Conservation (phyloP, 129 eudicot genomes). For the Apium graveolens region DNA sequence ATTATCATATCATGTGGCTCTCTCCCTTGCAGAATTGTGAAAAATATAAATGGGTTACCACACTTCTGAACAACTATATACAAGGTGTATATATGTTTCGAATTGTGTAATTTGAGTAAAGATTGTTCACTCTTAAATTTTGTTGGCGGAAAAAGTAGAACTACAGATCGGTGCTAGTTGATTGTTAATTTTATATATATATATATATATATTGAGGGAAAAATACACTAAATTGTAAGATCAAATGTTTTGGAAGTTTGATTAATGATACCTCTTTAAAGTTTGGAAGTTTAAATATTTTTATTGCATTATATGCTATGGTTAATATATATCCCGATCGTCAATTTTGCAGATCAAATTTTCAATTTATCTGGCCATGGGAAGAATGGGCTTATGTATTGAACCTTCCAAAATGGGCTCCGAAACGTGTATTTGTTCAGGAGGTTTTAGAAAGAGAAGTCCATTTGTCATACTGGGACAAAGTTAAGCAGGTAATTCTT, state of each 20-base stretch:
- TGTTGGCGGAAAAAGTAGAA: not conserved
- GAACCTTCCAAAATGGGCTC: slow-evolving; percentile 99
- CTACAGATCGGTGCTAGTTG: not conserved
- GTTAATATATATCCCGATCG: not conserved
- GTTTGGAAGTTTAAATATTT: not conserved
- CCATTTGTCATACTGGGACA: slow-evolving; percentile 92
- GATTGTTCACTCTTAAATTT: not conserved
- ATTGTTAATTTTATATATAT: not conserved
- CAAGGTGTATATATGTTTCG: not conserved
- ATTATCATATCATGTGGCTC: not conserved
- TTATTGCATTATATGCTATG: not conserved
- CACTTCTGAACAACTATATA: not conserved
- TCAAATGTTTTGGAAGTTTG: not conserved
- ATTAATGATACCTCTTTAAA: not conserved
- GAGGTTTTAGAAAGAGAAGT: slow-evolving; percentile 98
- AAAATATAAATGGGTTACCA: not conserved
- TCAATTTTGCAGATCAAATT: slow-evolving; percentile 69
- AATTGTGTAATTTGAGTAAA: not conserved
- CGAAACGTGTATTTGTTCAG: slow-evolving; percentile 91
- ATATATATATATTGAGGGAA: not conserved
- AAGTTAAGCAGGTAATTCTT: slow-evolving; percentile 72
- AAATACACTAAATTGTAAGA: not conserved
- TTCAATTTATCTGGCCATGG: slow-evolving; percentile 99
- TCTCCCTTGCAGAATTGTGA: not conserved
- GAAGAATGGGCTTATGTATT: slow-evolving; percentile 97